Evolutionary conservation across 495 filamentous ascomycete genomes (phyloP).

Genomic region (Penicillium verhagenii): DNA sequence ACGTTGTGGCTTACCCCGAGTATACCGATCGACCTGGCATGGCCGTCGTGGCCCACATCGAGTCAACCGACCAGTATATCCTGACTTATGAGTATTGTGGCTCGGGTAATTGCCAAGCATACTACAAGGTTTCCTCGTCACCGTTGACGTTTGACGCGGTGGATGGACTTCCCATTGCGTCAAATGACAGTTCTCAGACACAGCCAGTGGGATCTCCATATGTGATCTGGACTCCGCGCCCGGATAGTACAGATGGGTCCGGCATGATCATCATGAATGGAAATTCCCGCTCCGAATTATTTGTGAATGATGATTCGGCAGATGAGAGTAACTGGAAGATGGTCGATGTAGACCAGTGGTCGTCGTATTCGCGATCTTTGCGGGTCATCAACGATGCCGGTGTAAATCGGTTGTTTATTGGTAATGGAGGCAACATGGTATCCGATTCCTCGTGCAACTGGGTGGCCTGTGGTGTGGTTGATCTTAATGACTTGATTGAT

Average conservation of each 20-base stretch:
- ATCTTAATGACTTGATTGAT: neutral
- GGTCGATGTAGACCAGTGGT: conserved; percentile 5
- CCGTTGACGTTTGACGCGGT: conserved; percentile 31
- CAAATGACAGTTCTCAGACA: conserved; percentile 38
- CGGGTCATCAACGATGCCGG: conserved; percentile 4
- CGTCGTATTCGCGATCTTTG: conserved; percentile 10
- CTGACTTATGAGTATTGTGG: conserved; percentile 54
- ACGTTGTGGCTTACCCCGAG: conserved; percentile 54
- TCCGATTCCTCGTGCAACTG: neutral
- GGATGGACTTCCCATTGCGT: conserved; percentile 20
- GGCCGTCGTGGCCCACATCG: conserved; percentile 53
- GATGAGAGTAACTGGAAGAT: conserved; percentile 5
- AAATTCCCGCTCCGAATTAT: neutral
- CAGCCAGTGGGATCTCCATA: conserved; percentile 50
- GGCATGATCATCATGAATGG: conserved; percentile 7
- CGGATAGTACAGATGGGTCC: conserved; percentile 6
- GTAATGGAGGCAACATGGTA: conserved; percentile 13
- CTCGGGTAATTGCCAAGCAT: conserved; percentile 33
- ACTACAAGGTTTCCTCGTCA: conserved; percentile 44
- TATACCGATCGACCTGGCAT: conserved; percentile 63
- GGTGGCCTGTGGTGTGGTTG: conserved; percentile 5
- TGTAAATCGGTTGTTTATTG: conserved; percentile 7
- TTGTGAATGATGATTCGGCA: conserved; percentile 10
- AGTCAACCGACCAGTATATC: conserved; percentile 51
- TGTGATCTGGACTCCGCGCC: conserved; percentile 39